Evolutionary conservation across 495 filamentous ascomycete species (phyloP).

Genomic region (Penicillium fimorum): DNA sequence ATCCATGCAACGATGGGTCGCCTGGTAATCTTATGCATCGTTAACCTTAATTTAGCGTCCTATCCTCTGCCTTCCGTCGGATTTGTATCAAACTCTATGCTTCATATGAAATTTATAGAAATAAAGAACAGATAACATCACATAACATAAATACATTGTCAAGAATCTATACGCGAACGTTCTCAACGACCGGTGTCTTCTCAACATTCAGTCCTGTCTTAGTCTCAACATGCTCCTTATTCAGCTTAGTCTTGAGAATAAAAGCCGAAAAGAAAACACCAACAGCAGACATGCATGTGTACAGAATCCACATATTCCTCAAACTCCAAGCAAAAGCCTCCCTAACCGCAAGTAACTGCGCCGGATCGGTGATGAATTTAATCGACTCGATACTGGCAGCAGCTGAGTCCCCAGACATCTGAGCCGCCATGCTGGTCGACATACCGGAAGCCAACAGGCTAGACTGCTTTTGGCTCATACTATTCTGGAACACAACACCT

Average conservation of each 20-base stretch:
- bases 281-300: slow-evolving; percentile 51
- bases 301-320: slow-evolving; percentile 61
- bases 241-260: slow-evolving; percentile 51
- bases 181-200: slow-evolving; percentile 16
- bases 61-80: neutral
- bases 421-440: slow-evolving; percentile 29
- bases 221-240: slow-evolving; percentile 61
- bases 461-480: slow-evolving; percentile 47
- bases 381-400: slow-evolving; percentile 52
- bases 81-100: neutral
- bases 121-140: neutral
- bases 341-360: slow-evolving; percentile 47
- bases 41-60: neutral
- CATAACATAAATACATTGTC: neutral
- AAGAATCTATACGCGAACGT: slow-evolving; percentile 1
- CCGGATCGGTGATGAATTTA: slow-evolving; percentile 39
- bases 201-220: slow-evolving; percentile 42
- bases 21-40: neutral
- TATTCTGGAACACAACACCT: slow-evolving; percentile 72
- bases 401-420: slow-evolving; percentile 49
- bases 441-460: slow-evolving; percentile 49
- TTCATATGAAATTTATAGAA: neutral
- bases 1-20: too few species aligned
- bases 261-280: slow-evolving; percentile 54
- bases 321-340: slow-evolving; percentile 60